These are phyloP conservation scores for Gnomoniopsis sp. DNA, from an alignment of 2,329 filamentous ascomycete species.

Conservation along the genomic window DNA sequence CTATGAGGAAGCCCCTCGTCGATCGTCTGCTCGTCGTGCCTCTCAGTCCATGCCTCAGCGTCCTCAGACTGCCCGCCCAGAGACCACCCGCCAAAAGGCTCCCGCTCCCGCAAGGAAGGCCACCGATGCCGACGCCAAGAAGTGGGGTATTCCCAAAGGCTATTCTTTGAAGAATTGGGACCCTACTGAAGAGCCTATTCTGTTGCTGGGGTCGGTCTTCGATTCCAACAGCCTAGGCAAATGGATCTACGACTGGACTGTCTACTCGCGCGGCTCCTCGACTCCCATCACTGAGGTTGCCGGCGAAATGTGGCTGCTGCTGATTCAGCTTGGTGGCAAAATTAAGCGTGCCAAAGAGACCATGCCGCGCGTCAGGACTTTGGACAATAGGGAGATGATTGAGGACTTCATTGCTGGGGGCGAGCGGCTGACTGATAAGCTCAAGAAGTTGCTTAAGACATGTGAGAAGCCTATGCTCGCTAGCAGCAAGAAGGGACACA, in stretches of 20 bases:
- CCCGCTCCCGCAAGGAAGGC: conserved; percentile 36
- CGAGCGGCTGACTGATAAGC: conserved; percentile 79
- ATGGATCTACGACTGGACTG: conserved; percentile 99
- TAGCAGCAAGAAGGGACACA: conserved; percentile 73
- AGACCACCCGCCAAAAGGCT: conserved; percentile 39
- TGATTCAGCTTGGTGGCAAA: conserved; percentile 92
- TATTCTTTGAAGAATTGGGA: conserved; percentile 99
- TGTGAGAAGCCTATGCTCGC: conserved; percentile 96
- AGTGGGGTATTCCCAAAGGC: conserved; percentile 76
- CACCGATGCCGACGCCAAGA: conserved; percentile 57
- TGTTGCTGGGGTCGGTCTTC: conserved; percentile 91
- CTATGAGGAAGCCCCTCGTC: conserved; percentile 34
- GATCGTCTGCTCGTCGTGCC: conserved; percentile 41
- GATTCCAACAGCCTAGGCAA: conserved; percentile 97
- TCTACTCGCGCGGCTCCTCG: conserved; percentile 78
- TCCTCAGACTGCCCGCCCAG: conserved; percentile 49
- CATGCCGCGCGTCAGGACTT: conserved; percentile 66
- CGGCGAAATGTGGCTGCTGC: conserved; percentile 89
- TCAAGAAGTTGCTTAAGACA: conserved; percentile 81
- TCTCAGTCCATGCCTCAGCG: conserved; percentile 50
- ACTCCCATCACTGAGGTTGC: conserved; percentile 87
- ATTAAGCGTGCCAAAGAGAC: conserved; percentile 85
- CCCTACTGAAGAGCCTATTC: conserved; percentile 86
- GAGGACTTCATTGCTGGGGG: conserved; percentile 89
- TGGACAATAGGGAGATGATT: conserved; percentile 74